phyloP scores from a whole-genome alignment of 768 basidiomycete species.

The Lentinula detonsa region DNA sequence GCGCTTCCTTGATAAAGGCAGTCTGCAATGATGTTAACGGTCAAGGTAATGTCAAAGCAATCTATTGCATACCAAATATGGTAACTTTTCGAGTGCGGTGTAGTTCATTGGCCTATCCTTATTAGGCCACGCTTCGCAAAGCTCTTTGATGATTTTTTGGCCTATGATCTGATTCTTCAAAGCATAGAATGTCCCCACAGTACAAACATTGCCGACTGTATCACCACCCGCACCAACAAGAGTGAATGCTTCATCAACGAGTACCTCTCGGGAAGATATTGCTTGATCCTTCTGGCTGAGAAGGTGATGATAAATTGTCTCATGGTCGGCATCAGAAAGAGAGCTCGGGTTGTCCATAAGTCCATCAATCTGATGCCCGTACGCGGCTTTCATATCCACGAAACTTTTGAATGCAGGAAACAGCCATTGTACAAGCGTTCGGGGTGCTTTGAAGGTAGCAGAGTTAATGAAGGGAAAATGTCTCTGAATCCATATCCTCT shows the following conservation, averaged over 20 bases:
- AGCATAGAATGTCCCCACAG: constrained; percentile 19
- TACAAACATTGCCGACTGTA: constrained; percentile 22
- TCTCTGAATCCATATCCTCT: constrained; percentile 6
- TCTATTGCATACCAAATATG: constrained; percentile 26
- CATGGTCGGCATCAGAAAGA: constrained; percentile 14
- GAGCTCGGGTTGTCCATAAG: constrained; percentile 11
- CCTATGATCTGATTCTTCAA: constrained; percentile 16
- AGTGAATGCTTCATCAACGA: constrained; percentile 17
- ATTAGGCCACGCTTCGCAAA: constrained; percentile 27
- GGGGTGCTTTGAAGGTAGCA: background rate
- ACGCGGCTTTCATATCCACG: constrained; percentile 7
- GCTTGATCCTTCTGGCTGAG: constrained; percentile 8
- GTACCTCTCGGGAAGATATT: constrained; percentile 8
- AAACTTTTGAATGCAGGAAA: constrained; percentile 5
- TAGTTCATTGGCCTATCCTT: constrained; percentile 18
- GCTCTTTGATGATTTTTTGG: constrained; percentile 19
- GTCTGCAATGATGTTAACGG: constrained; percentile 24
- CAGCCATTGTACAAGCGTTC: background rate
- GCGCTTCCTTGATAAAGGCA: constrained; percentile 41
- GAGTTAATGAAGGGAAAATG: constrained; percentile 10
- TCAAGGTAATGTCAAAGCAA: constrained; percentile 6
- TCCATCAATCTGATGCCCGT: constrained; percentile 14
- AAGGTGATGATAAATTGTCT: constrained; percentile 23
- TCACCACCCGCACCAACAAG: constrained; percentile 28
- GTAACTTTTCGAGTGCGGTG: constrained; percentile 26